These are phyloP conservation scores for Gymnopus androsaceus DNA, from an alignment of 1,284 basidiomycete genomes.

Conservation along the genomic window DNA sequence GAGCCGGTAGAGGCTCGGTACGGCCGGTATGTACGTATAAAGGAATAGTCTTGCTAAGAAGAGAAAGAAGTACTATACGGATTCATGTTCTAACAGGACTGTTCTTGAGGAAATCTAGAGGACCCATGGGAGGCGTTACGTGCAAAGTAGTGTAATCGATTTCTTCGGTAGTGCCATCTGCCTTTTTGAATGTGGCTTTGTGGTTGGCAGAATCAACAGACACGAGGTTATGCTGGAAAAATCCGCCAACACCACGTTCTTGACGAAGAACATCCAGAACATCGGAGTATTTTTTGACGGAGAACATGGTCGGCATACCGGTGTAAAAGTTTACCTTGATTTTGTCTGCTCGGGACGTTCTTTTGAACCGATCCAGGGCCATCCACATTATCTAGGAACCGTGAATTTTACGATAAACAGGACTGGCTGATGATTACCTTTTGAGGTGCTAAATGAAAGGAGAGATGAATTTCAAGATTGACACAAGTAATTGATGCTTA, in stretches of 20 bases:
- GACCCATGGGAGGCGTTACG: constrained; percentile 90
- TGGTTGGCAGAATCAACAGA: constrained; percentile 70
- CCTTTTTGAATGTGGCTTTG: constrained; percentile 83
- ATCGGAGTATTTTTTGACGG: constrained; percentile 88
- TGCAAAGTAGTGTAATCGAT: constrained; percentile 87
- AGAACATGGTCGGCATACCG: constrained; percentile 95
- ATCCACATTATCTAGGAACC: constrained; percentile 97
- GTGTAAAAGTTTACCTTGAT: constrained; percentile 85
- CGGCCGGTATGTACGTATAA: too few relatives aligned
- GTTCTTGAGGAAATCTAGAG: constrained; percentile 85
- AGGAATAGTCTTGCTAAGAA: too few relatives aligned
- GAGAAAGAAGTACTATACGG: too few relatives aligned
- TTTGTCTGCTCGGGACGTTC: constrained; percentile 57
- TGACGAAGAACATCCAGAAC: constrained; percentile 79
- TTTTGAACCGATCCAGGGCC: constrained; percentile 79
- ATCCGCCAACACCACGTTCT: constrained; percentile 77
- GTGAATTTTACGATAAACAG: too few relatives aligned
- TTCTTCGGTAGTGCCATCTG: constrained; percentile 66
- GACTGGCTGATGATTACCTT: too few relatives aligned
- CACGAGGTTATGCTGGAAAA: constrained; percentile 86
- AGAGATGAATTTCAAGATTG: constrained; percentile 1
- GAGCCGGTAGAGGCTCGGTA: too few relatives aligned
- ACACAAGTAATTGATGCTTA: constrained; percentile 30
- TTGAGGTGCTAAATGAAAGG: constrained; percentile 81
- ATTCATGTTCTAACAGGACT: too few relatives aligned